These are phyloP conservation scores for Lactarius psammicola DNA, from an alignment of 768 basidiomycete genomes.

Conservation along the genomic window DNA sequence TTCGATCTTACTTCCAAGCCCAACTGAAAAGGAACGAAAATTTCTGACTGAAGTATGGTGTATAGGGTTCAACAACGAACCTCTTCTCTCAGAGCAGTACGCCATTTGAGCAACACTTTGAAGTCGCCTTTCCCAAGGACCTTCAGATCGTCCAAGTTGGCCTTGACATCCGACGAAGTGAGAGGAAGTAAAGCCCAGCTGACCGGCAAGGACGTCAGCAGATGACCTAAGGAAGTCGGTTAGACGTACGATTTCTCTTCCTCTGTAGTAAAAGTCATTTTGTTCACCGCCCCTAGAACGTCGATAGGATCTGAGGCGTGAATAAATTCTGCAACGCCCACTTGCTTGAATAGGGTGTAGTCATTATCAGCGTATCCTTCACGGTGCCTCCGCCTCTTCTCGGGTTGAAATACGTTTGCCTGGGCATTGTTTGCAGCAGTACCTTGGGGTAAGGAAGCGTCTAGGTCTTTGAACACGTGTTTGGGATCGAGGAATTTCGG, in stretches of 20 bases:
- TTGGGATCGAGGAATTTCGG: slow-evolving; percentile 97
- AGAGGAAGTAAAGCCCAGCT: slow-evolving; percentile 74
- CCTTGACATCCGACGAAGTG: slow-evolving; percentile 76
- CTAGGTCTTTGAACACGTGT: slow-evolving; percentile 94
- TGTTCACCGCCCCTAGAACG: slow-evolving; percentile 74
- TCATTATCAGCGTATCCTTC: slow-evolving; percentile 96
- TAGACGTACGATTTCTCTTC: slow-evolving; percentile 76
- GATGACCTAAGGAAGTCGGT: slow-evolving; percentile 1
- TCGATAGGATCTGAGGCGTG: slow-evolving; percentile 67
- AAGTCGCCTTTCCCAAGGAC: slow-evolving; percentile 98
- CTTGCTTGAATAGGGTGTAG: slow-evolving; percentile 81
- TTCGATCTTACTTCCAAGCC: slow-evolving; percentile 82
- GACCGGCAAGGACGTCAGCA: slow-evolving; percentile 15
- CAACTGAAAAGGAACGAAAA: slow-evolving; percentile 44
- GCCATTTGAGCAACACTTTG: slow-evolving; percentile 90
- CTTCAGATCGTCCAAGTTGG: slow-evolving; percentile 89
- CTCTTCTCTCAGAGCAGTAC: slow-evolving; percentile 83
- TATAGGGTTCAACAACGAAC: slow-evolving; percentile 41
- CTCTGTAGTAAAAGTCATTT: slow-evolving; percentile 71
- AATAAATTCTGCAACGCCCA: slow-evolving; percentile 71
- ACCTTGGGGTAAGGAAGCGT: slow-evolving; percentile 52
- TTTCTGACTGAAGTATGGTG: not conserved
- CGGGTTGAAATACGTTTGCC: slow-evolving; percentile 94
- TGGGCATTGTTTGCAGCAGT: slow-evolving; percentile 64
- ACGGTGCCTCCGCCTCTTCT: slow-evolving; percentile 90